Base-by-base conservation (phyloP, 2,329 filamentous ascomycete species). In the Fusarium concolor region DNA sequence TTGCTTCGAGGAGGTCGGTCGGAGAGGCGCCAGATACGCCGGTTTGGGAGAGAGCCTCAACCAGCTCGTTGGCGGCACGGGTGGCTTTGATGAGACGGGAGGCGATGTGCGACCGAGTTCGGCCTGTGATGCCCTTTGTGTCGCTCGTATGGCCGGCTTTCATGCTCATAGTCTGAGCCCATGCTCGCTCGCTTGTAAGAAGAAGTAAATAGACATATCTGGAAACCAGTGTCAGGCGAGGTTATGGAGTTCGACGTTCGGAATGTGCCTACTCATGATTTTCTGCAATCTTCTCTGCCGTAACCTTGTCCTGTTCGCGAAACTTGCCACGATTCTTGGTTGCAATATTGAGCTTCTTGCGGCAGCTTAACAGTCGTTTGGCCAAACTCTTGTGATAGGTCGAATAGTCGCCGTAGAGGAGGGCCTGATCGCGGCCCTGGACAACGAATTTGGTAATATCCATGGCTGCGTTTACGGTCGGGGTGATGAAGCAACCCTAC, bases 141-240 rank as follows among this genome's bases (percentile, higher is more conserved):
- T 96, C 93, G 72, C 92, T 87, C 38, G 92, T 88, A 77, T 96
- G 93, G 20, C 88, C 84, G 6, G 93, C 87, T 80, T 97, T 97
- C 86, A 97, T 93, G 76, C 92, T 89, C 94, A 98, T 96, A 59
- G 94, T 95, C 79, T 97, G 91, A 37, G 96, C 95, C 93, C 94
- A 98, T 51, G 94, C 93, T 68, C 96, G 88, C 82, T 99, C 96
- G 63, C 94, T 90, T 38, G 89, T 92, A 75, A 97, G 88, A 57
- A 99, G 85, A 31, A 95, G 84, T n/a, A 97, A 84, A 70, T 91
- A 86, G 47, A 90, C 87, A 80, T 90, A 92, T 79, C 93, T 96
- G 72, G 37, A 26, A 28, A 59, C 33, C 4, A 31, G 26, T 50
- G 46, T 70, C 58, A 71, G 67, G 46, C 68, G 52, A 72, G 65